Evolutionary conservation across 495 filamentous ascomycete species (phyloP), one percentile per base, ranked within the genome.

Genomic region (Tuber borchii): DNA sequence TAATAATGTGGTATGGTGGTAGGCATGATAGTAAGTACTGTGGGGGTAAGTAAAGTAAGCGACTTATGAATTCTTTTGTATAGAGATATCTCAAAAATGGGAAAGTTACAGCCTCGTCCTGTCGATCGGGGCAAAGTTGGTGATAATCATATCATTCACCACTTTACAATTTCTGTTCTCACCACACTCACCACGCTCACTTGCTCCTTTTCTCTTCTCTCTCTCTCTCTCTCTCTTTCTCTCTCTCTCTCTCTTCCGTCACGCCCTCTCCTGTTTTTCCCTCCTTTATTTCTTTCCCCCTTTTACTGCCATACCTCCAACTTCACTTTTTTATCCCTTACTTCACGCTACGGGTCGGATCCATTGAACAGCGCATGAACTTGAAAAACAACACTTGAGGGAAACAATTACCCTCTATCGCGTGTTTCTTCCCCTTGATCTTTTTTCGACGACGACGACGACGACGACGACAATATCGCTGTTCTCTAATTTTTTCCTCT

Each of bases 401-500:
- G 79, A 42, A 75, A 65, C 69, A 71, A 65, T 76, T 61, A 37
- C 26, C 71, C 26, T 56, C 39, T 37, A 42, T 70, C n/a, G 74
- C 75, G 74, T 40, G 34, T 48, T 43, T 69, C 56, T 61, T 61
- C 10, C 51, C n/a, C 10, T 61, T 9, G 22, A 7, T 61, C 14
- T 22, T 31, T 26, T 31, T 31, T 22, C 12, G n/a, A n/a, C n/a
- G n/a, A n/a, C n/a, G n/a, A n/a, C n/a, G 12, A 0, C 51, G 73
- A 61, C 42, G 45, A 71, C 46, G 61, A 76, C 73, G 20, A 71
- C 72, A 73, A 71, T 76, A 70, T 72, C 75, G 71, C 73, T 72
- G 72, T 76, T 80, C 71, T 75, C 72, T 75, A 48, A 46, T 78
- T 70, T 73, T 76, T 72, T 22, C 43, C n/a, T 74, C 43, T 39